These are phyloP conservation scores for Apiospora kogelbergensis DNA, from an alignment of 2,329 filamentous ascomycete genomes.

Conservation along the genomic window DNA sequence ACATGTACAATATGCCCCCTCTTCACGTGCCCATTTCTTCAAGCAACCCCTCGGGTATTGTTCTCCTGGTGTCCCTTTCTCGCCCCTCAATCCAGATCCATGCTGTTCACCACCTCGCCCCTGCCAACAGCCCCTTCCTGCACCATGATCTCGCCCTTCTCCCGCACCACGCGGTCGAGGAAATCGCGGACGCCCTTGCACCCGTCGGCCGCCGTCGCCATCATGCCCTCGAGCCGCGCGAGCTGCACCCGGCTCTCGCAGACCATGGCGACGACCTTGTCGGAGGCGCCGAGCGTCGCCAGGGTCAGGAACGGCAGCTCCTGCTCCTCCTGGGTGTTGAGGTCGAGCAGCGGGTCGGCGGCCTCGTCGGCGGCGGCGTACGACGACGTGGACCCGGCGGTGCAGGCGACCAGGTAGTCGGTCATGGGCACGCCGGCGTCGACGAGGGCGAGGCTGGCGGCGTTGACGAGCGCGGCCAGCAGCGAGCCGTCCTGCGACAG, in stretches of 20 bases:
- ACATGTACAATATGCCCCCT: background rate
- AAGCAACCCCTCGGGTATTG: too few species aligned
- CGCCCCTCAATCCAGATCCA: constrained; percentile 45
- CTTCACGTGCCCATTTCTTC: background rate
- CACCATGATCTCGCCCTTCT: constrained; percentile 66
- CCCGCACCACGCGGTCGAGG: constrained; percentile 76
- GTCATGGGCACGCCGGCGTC: constrained; percentile 96
- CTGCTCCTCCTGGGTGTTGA: constrained; percentile 78
- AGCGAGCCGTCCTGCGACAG: constrained; percentile 88
- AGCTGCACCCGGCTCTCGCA: constrained; percentile 90
- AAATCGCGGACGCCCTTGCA: constrained; percentile 83
- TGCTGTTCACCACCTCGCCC: constrained; percentile 46
- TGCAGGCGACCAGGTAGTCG: constrained; percentile 86
- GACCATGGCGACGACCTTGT: constrained; percentile 75
- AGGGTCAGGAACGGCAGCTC: constrained; percentile 89
- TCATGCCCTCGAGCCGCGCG: constrained; percentile 81
- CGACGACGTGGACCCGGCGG: constrained; percentile 74
- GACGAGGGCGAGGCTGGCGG: constrained; percentile 84
- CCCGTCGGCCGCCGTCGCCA: constrained; percentile 88
- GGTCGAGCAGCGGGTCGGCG: constrained; percentile 76
- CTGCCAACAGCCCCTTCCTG: constrained; percentile 52
- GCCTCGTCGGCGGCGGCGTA: constrained; percentile 64
- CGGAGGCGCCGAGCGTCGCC: constrained; percentile 71
- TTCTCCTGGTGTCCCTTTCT: background rate
- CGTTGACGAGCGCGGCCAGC: constrained; percentile 87